Conservation (phyloP, 2,329 filamentous ascomycete species). For the Fusarium verrucosum region DNA sequence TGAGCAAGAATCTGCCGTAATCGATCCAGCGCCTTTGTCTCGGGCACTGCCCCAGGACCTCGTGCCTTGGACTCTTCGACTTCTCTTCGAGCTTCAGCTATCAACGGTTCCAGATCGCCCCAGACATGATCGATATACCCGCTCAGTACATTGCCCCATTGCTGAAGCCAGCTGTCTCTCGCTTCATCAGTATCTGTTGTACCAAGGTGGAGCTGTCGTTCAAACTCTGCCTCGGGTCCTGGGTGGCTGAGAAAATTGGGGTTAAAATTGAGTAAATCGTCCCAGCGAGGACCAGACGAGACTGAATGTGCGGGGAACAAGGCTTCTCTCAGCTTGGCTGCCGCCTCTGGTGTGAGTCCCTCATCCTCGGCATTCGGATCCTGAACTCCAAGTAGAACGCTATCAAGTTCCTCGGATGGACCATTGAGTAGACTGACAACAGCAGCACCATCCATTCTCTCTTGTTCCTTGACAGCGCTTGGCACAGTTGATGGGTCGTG, state of each 20-base stretch:
- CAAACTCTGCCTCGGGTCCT: constrained; percentile 26
- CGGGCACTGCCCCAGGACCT: constrained; percentile 29
- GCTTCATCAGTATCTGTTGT: constrained; percentile 51
- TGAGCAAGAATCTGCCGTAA: constrained; percentile 52
- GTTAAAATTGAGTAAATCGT: constrained; percentile 61
- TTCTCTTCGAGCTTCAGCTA: constrained; percentile 65
- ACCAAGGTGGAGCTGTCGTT: constrained; percentile 50
- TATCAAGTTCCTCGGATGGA: constrained; percentile 35
- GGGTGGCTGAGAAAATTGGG: constrained; percentile 53
- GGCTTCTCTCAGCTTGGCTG: constrained; percentile 49
- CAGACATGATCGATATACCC: constrained; percentile 73
- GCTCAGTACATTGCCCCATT: constrained; percentile 66
- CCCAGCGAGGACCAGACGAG: constrained; percentile 48
- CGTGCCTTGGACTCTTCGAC: constrained; percentile 53
- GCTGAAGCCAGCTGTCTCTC: constrained; percentile 59
- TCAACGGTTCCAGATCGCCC: constrained; percentile 68
- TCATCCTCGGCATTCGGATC: constrained; percentile 40
- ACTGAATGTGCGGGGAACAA: constrained; percentile 48
- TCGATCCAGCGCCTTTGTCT: constrained; percentile 48
- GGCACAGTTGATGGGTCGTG: not conserved
- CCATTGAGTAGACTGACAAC: constrained; percentile 52
- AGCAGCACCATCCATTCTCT: constrained; percentile 51
- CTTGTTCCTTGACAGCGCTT: constrained; percentile 26
- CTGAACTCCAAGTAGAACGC: constrained; percentile 29
- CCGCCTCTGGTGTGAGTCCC: constrained; percentile 43